phyloP scores from a whole-genome alignment of 768 basidiomycete genomes.

The Auricularia sp. region DNA sequence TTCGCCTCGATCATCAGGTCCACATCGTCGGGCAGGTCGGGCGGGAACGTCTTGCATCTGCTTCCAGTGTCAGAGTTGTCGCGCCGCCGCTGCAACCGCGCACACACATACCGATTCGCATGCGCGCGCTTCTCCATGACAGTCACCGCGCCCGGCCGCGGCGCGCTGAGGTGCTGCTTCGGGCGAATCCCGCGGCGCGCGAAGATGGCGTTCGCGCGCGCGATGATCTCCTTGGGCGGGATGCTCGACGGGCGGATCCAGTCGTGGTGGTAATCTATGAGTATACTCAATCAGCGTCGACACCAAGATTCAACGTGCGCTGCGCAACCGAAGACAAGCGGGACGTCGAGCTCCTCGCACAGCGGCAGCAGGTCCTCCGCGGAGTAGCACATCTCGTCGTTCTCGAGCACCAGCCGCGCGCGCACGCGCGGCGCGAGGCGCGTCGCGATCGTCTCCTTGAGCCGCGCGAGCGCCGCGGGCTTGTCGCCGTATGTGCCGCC shows the following conservation, averaged over 20 bases:
- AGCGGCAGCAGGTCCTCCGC: slow-evolving; percentile 81
- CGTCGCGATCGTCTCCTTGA: slow-evolving; percentile 58
- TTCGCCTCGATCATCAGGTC: slow-evolving; percentile 93
- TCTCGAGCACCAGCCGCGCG: slow-evolving; percentile 77
- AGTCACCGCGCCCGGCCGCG: slow-evolving; percentile 72
- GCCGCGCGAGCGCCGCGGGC: slow-evolving; percentile 51
- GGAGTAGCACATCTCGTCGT: slow-evolving; percentile 91
- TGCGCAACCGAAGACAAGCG: slow-evolving; percentile 46
- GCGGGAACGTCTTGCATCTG: slow-evolving; percentile 52
- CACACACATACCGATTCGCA: slow-evolving; percentile 46
- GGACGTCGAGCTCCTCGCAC: slow-evolving; percentile 74
- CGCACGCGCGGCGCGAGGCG: slow-evolving; percentile 55
- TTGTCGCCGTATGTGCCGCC: slow-evolving; percentile 84
- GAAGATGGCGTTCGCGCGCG: slow-evolving; percentile 69
- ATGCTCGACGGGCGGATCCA: slow-evolving; percentile 36
- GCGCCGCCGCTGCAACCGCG: neutral
- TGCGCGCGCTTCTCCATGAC: slow-evolving; percentile 85
- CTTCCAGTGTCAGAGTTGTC: neutral
- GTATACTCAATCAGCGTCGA: slow-evolving; percentile 29
- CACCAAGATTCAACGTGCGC: slow-evolving; percentile 19
- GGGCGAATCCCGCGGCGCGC: slow-evolving; percentile 65
- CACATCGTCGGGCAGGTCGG: slow-evolving; percentile 56
- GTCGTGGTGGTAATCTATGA: slow-evolving; percentile 73
- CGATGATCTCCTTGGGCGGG: slow-evolving; percentile 57
- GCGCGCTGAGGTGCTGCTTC: slow-evolving; percentile 89